These are phyloP conservation scores for Cymbopogon citratus DNA, from an alignment of 176 grass and related monocot species.

Conservation along the genomic window DNA sequence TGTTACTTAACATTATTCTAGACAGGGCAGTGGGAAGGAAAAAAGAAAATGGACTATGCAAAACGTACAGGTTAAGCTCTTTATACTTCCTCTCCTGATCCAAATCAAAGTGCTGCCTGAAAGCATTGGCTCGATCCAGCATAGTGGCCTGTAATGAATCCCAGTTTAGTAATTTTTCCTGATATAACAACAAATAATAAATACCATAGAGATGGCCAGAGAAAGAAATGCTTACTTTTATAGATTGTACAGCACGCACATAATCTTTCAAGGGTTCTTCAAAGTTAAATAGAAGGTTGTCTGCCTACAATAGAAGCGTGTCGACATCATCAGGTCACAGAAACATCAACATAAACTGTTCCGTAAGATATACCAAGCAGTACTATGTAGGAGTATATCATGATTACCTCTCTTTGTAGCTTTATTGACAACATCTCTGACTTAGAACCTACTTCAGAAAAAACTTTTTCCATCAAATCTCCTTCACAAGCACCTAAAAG, in stretches of 20 bases:
- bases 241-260: slow-evolving; percentile 80
- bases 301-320: slow-evolving; percentile 54
- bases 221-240: slow-evolving; percentile 56
- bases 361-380: slow-evolving; percentile 15
- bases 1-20: background rate
- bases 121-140: slow-evolving; percentile 94
- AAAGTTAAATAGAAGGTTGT: slow-evolving; percentile 91
- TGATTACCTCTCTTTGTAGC: slow-evolving; percentile 82
- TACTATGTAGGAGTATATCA: background rate
- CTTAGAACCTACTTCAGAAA: slow-evolving; percentile 91
- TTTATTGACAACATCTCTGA: slow-evolving; percentile 92
- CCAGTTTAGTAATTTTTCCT: slow-evolving; percentile 10
- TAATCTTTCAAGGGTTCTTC: slow-evolving; percentile 99
- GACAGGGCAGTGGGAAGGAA: background rate
- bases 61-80: slow-evolving; percentile 89
- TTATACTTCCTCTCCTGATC: slow-evolving; percentile 91
- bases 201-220: background rate
- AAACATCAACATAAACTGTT: slow-evolving; percentile 27
- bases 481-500: slow-evolving; percentile 90
- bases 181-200: background rate
- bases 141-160: slow-evolving; percentile 54
- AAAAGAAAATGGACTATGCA: background rate
- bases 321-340: background rate
- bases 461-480: slow-evolving; percentile 83
- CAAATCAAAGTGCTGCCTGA: slow-evolving; percentile 89